Evolutionary conservation across 2,329 filamentous ascomycete species (phyloP), one percentile per base, ranked within the genome.

Genomic region (Fusarium papillatum): DNA sequence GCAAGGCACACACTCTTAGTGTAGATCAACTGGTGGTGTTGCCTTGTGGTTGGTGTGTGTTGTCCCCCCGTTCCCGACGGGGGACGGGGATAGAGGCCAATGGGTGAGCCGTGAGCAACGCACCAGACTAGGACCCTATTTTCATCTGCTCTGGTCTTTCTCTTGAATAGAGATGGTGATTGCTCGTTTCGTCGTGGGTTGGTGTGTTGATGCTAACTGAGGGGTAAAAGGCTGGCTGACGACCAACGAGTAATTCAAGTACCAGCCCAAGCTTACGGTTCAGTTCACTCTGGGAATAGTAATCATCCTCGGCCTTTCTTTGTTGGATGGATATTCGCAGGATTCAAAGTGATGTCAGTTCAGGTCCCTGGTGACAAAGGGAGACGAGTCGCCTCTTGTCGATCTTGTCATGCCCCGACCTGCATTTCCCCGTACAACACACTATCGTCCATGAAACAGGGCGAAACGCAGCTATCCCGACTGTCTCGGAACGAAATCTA

Each of bases 181-280:
- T 61, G 53, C 66, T 75, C 59, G 64, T 53, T 69, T 53, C 24
- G 73, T 64, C 55, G 24, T 55, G 66, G 66, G 64, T 69, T 59
- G 71, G 74, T 74, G 70, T 72, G 74, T 64, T 76, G 74, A 76
- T 76, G 50, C 50, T 31, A 57, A 39, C 22, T 68, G 73, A 76
- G 73, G 73, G 73, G 73, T 74, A 72, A 64, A 36, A 46, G 29
- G 61, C 69, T 57, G 29, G 29, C 29, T 31, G 50, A 41, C 64
- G 62, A 43, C 14, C 60, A 50, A 9, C 13, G 59, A 74, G 38
- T n/a, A 24, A 60, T 46, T 63, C 57, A 50, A 34, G 41, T 29
- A 5, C 65, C 22, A 34, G 53, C 46, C 41, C 41, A 36, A 64
- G 41, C 60, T 62, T 26, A 38, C 60, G 50, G 53, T 48, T 55